Percentiles rank a stretch among this genome's conserved stretches.
Evolutionary conservation across 2,329 filamentous ascomycete genomes (phyloP).

Genomic region (Thermoascus crustaceus): DNA sequence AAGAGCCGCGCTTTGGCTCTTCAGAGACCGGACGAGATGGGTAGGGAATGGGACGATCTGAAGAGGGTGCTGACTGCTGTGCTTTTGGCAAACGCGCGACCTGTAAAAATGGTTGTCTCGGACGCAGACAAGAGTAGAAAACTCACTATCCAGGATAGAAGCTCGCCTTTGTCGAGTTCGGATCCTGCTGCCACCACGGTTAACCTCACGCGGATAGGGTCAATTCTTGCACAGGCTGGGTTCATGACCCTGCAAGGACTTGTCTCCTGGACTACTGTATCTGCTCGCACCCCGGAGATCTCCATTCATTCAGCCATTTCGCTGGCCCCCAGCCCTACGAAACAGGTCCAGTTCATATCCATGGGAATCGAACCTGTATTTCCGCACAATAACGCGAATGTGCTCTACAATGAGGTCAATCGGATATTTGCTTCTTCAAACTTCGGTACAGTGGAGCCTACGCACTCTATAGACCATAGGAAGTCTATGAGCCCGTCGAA

Average conservation of each 20-base stretch:
- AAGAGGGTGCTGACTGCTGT: constrained; percentile 53
- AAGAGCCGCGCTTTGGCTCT: constrained; percentile 61
- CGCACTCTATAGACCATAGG: constrained; percentile 29
- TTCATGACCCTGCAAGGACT: constrained; percentile 49
- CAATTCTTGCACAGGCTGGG: constrained; percentile 58
- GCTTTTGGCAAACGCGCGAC: constrained; percentile 59
- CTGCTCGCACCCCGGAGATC: constrained; percentile 55
- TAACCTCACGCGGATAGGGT: constrained; percentile 31
- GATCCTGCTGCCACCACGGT: constrained; percentile 8
- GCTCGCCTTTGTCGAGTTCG: neutral
- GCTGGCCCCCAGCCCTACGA: constrained; percentile 60
- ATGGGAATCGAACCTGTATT: constrained; percentile 62
- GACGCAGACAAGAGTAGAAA: constrained; percentile 40
- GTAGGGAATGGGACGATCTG: constrained; percentile 59
- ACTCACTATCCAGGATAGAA: constrained; percentile 22
- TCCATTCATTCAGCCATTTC: constrained; percentile 65
- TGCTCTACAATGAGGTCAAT: constrained; percentile 73
- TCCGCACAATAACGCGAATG: constrained; percentile 48
- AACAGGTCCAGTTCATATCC: constrained; percentile 70
- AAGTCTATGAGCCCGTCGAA: constrained; percentile 19
- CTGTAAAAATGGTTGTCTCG: constrained; percentile 51
- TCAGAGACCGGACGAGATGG: constrained; percentile 44
- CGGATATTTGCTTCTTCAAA: constrained; percentile 64
- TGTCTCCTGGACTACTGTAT: constrained; percentile 60
- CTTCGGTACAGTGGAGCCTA: constrained; percentile 59